A percentile compares a stretch with the other conserved stretches of the same genome.
Conservation (phyloP, 129 eudicot species). For the Lactuca saligna region DNA sequence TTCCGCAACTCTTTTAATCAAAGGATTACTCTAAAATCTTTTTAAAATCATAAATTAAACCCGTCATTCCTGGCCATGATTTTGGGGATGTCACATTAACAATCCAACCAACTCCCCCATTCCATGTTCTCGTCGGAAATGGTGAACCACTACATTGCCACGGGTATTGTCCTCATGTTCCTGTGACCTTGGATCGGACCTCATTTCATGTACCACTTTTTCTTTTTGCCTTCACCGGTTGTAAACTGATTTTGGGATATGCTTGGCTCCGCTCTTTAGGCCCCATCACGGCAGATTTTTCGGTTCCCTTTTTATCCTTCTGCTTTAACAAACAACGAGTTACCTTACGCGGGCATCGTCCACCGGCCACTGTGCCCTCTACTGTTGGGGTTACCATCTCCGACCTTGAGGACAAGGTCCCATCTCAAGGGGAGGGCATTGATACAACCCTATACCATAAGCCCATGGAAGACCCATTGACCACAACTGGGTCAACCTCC, state of each 20-base stretch:
- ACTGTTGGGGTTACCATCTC: neutral
- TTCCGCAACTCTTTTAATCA: no score
- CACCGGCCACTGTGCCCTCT: neutral
- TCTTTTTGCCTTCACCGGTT: no score
- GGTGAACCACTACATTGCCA: neutral
- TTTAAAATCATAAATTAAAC: no score
- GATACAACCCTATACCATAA: neutral
- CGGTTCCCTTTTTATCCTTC: neutral
- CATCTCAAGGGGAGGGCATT: neutral
- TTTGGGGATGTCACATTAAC: no score
- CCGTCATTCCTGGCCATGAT: no score
- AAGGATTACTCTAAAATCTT: no score
- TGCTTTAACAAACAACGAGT: neutral
- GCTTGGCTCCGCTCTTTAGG: no score
- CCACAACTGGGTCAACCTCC: no score
- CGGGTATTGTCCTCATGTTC: neutral
- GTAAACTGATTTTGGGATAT: no score
- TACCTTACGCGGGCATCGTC: neutral
- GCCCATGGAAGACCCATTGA: no score
- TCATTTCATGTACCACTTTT: neutral
- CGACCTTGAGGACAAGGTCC: neutral
- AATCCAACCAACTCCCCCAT: neutral
- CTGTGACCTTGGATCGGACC: neutral
- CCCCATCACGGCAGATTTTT: neutral
- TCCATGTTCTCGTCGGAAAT: neutral